A percentile compares a stretch with the other conserved stretches of the same genome.
phyloP scores from a whole-genome alignment of 2,329 filamentous ascomycete species.

The Taxawa tesnikishii region DNA sequence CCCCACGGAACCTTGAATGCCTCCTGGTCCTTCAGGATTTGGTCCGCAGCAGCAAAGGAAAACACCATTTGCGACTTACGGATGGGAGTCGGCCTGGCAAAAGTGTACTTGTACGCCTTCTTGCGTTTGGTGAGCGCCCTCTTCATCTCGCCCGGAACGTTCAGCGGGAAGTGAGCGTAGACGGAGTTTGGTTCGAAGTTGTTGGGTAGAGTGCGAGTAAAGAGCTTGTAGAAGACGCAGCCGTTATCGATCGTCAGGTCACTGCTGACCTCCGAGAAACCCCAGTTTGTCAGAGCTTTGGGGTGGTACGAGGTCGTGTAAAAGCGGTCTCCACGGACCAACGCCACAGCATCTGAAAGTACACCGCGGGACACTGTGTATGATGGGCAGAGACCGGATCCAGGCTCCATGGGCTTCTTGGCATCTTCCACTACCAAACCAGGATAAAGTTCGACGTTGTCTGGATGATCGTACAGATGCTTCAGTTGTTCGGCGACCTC shows the following conservation, averaged over 20 bases:
- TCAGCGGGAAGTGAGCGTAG: slow-evolving; percentile 38
- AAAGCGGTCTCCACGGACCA: slow-evolving; percentile 49
- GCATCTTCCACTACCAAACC: slow-evolving; percentile 51
- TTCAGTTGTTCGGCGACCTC: slow-evolving; percentile 45
- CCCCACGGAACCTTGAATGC: slow-evolving; percentile 36
- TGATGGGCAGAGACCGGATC: slow-evolving; percentile 39
- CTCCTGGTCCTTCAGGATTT: slow-evolving; percentile 29
- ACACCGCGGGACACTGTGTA: slow-evolving; percentile 45
- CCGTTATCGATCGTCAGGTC: slow-evolving; percentile 34
- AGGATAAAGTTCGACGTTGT: slow-evolving; percentile 58
- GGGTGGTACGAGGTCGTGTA: slow-evolving; percentile 34
- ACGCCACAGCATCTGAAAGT: slow-evolving; percentile 46
- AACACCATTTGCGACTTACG: slow-evolving; percentile 28
- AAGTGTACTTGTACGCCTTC: slow-evolving; percentile 28
- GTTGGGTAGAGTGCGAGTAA: slow-evolving; percentile 37
- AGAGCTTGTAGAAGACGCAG: slow-evolving; percentile 40
- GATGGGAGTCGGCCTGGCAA: slow-evolving; percentile 15
- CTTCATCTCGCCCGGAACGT: slow-evolving; percentile 33
- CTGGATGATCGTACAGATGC: slow-evolving; percentile 49
- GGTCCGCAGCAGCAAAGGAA: slow-evolving; percentile 31
- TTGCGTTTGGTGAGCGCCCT: slow-evolving; percentile 29
- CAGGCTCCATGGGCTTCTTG: slow-evolving; percentile 39
- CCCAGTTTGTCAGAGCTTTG: slow-evolving; percentile 25
- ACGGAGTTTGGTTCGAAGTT: slow-evolving; percentile 35
- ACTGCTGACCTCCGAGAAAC: slow-evolving; percentile 35